Evolutionary conservation across 768 basidiomycete species (phyloP), one percentile per base, ranked within the genome.

Genomic region (Termitomyces bulborhizus): DNA sequence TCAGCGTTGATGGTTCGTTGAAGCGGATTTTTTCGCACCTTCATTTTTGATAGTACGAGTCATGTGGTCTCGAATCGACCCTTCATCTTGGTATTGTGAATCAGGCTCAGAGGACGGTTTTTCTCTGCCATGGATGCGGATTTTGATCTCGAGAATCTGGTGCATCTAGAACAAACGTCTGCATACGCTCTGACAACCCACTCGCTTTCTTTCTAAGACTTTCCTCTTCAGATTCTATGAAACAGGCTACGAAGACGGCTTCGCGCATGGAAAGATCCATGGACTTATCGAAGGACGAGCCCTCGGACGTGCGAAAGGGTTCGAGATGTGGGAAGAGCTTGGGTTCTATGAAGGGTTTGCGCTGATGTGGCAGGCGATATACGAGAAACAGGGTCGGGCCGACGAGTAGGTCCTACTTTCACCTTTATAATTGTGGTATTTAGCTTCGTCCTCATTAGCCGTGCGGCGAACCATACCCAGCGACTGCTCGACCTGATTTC

Each of bases 301-400:
- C 0, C 77, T 98, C 16, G 96, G 94, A 1, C 79, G 85, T 53
- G 88, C 93, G 62, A 94, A 96, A 62, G 91, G 90, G 0, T 98
- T 86, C 68, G 94, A 96, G 70, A 85, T 97, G 71, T 98, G 94
- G 93, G 95, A 98, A 68, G 96, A 99, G 68, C 79, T 99, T 12
- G 94, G 91, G 1, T 98, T 86, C 63, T 95, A 95, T 67, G 82
- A 95, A 62, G 96, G 94, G 5, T 88, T 88, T 62, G 92, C 92
- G 2, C 58, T 63, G 53, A 80, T 84, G 53, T 97, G 91, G 90
- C 68, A 73, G 56, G 74, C 74, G 1, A 70, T 90, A 51, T 73
- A 73, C 41, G 62, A 69, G 21, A 70, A 69, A 51, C 73, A 76
- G 53, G 70, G 67, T 4, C 67, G 67, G 13, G 66, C 64, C 46